Evolutionary conservation across 148 eudicot species (phyloP).

Genomic region (Gaultheria prostrata): DNA sequence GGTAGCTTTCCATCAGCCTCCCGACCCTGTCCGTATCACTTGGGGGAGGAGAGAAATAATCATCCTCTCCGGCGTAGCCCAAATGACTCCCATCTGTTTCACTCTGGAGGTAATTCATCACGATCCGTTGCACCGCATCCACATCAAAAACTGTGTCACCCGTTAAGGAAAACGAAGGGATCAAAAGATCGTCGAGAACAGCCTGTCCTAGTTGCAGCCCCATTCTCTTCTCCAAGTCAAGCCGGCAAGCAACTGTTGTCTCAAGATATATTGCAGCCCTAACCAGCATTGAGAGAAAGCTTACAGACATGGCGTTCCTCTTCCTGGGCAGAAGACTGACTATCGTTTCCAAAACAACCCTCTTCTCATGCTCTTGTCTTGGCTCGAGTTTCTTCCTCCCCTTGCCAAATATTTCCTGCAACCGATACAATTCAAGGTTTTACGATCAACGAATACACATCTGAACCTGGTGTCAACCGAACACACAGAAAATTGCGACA

Average conservation of each 20-base stretch:
- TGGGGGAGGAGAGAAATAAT: conserved; percentile 31
- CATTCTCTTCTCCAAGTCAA: conserved; percentile 89
- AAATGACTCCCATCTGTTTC: conserved; percentile 39
- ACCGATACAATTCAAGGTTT: neutral
- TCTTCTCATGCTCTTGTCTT: conserved; percentile 76
- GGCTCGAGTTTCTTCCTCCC: conserved; percentile 78
- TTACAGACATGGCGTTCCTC: conserved; percentile 65
- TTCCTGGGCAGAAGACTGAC: conserved; percentile 88
- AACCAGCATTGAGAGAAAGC: conserved; percentile 90
- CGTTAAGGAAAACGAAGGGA: conserved; percentile 74
- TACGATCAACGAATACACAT: neutral
- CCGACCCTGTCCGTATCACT: conserved; percentile 67
- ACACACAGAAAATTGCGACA: neutral
- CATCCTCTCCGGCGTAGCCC: conserved; percentile 30
- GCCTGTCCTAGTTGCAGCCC: conserved; percentile 80
- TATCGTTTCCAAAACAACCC: conserved; percentile 81
- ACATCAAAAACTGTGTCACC: conserved; percentile 84
- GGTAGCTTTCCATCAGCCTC: conserved; percentile 74
- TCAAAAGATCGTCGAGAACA: conserved; percentile 74
- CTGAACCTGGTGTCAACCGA: neutral
- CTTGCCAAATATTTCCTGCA: conserved; percentile 72
- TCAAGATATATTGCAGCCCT: conserved; percentile 75
- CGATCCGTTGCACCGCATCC: conserved; percentile 73
- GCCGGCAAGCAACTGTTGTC: conserved; percentile 84
- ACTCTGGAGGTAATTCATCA: conserved; percentile 60